Evolutionary conservation across 495 filamentous ascomycete genomes (phyloP), one percentile per base, ranked within the genome.

Genomic region (Trichoderma orchidacearum): DNA sequence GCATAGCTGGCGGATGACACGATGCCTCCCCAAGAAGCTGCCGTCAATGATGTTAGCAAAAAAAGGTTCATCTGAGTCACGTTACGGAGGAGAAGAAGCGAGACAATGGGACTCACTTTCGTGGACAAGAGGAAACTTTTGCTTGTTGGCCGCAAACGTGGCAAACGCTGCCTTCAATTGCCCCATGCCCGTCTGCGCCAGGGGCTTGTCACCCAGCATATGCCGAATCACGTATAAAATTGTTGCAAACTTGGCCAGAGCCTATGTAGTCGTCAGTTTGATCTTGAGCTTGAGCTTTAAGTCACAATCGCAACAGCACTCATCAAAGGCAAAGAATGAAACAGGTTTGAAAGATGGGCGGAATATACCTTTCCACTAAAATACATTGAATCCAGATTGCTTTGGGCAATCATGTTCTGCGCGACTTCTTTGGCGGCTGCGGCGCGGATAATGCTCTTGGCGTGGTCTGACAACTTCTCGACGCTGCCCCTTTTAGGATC

Each of bases 371-470:
- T 98, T 60, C 92, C 92, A 60, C 85, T 85, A 65, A 87, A 98
- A 69, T 98, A 98, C 86, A 96, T 94, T 59, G 86, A 94, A 65
- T 94, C 79, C 30, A 90, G 75, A 58, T 93, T 79, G 4, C 82
- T 83, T 64, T 94, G 85, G 5, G 67, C 64, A 23, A 71, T 63
- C 53, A 96, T 85, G 62, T 91, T 78, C 65, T 94, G 81, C 8
- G 76, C 69, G 0, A 94, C 67, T 67, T 98, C 93, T 11, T 73
- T 72, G 3, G 71, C 67, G 2, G 84, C 85, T 4, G 81, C 75
- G 29, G 70, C 68, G 25, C 72, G 69, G 58, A 93, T 85, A 1
- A 74, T 71, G 0, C 73, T 63, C 51, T 78, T 77, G 1, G 78
- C 77, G 5, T 64, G 64, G 1, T 68, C 56, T 3, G 80, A 82